Conservation (phyloP, 2,329 filamentous ascomycete genomes). For the Teratosphaeria nubilosa region DNA sequence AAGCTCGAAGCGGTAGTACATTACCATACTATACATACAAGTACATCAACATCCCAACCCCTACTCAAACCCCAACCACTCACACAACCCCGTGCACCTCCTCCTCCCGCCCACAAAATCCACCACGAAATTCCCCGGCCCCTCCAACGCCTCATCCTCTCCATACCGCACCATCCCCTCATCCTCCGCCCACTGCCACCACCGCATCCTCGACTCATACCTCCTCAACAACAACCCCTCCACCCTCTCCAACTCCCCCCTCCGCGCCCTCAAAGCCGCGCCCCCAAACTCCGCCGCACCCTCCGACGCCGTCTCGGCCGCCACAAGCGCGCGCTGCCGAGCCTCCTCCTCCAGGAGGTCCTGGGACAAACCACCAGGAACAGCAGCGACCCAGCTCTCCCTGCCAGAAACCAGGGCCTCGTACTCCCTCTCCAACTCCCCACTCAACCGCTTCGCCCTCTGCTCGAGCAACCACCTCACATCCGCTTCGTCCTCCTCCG, state of each 20-base stretch:
- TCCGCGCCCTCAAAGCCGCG: background rate
- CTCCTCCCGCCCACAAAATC: background rate
- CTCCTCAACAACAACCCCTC: too few relatives aligned
- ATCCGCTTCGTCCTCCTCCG: background rate
- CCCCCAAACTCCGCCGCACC: background rate
- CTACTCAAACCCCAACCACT: background rate
- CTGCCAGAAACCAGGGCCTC: background rate
- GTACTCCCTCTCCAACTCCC: background rate
- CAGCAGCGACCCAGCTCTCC: background rate
- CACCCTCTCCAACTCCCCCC: background rate
- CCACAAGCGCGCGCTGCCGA: background rate
- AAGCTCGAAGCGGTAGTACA: too few relatives aligned
- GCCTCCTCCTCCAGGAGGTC: background rate
- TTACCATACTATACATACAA: too few relatives aligned
- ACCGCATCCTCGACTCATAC: background rate
- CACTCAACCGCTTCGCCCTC: background rate
- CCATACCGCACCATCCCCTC: background rate
- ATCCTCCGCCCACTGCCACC: background rate
- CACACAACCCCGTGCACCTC: background rate
- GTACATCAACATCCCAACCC: background rate
- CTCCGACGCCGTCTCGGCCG: background rate
- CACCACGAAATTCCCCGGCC: background rate
- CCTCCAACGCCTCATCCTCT: background rate
- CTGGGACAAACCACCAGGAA: background rate
- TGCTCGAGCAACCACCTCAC: background rate